Base-by-base conservation (phyloP, 306 rosid genomes). In the Rubus parviflorus region DNA sequence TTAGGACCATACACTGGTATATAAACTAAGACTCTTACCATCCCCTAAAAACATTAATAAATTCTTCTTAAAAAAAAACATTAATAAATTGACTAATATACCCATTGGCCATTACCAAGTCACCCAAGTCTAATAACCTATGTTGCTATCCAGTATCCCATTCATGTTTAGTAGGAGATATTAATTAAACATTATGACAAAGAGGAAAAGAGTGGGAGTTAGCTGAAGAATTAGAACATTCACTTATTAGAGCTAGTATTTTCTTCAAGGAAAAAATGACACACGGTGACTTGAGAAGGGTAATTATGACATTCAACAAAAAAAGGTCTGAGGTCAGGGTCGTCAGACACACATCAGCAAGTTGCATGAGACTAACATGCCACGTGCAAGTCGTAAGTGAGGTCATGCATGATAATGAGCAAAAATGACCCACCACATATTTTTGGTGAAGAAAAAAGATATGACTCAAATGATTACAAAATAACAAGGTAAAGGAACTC, bases 371-470 rank as follows among this genome's bases (percentile, higher is more conserved):
- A 30, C n/a, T 5, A 23, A 70, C 81, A 72, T 37, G 70, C 78
- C 92, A 82, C 84, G 81, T 84, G 85, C 81, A 51, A 61, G 61
- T 60, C 25, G 68, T 20, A 76, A 45, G 45, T 17, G 13, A 9
- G 74, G 51, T 62, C 77, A 14, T 77, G 75, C 71, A 25, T 71
- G 62, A 70, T 49, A 75, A 71, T 76, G 74, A 53, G 13, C 23
- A 70, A 8, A 12, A 14, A 53, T 35, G 65, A 65, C 30, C 72
- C 78, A 81, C 5, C 2, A 53, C 62, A 54, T 16, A 5, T n/a
- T n/a, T 63, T 43, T 8, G 37, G 41, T 7, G 4, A 9, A 73
- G 35, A 30, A 30, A 2, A 30, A 30, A 30, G 35, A 30, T 30
- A 58, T 2, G 0, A 20, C n/a, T 54, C 10, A 63, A 63, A 14